Evolutionary conservation across 345 rosid genomes (phyloP).

Genomic region (Gossypium rotundifolium): DNA sequence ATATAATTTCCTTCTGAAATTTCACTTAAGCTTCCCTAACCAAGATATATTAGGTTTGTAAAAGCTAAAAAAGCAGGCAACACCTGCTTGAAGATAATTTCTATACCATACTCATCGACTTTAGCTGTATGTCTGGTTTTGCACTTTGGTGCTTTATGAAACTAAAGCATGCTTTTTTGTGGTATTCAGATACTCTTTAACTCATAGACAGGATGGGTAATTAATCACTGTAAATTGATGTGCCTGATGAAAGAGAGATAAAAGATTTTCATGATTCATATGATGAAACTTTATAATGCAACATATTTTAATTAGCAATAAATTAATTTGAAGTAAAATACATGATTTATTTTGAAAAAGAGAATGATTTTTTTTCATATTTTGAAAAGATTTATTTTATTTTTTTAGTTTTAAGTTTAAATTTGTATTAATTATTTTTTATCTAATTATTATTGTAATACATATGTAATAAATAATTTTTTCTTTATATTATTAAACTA

Average conservation of each 20-base stretch:
- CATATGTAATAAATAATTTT: too few species aligned
- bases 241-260: not conserved
- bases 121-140: too few species aligned
- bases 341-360: too few species aligned
- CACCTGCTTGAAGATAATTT: not conserved
- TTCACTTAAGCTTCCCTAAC: not conserved
- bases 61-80: not conserved
- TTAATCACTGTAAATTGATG: not conserved
- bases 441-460: too few species aligned
- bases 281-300: not conserved
- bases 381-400: too few species aligned
- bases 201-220: not conserved
- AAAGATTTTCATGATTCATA: not conserved
- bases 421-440: not conserved
- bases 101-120: not conserved
- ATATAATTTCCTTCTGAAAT: not conserved
- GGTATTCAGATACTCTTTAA: not conserved
- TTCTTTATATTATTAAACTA: too few species aligned
- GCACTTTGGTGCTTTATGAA: not conserved
- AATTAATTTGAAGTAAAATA: too few species aligned
- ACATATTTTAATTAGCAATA: too few species aligned
- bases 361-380: too few species aligned
- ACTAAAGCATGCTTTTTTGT: not conserved
- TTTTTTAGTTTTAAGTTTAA: not conserved
- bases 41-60: not conserved